A percentile compares a stretch with the other conserved stretches of the same genome.
These are phyloP conservation scores for Yamadazyma takamatsuzukensis DNA, from an alignment of 805 yeast species.

Conservation along the genomic window DNA sequence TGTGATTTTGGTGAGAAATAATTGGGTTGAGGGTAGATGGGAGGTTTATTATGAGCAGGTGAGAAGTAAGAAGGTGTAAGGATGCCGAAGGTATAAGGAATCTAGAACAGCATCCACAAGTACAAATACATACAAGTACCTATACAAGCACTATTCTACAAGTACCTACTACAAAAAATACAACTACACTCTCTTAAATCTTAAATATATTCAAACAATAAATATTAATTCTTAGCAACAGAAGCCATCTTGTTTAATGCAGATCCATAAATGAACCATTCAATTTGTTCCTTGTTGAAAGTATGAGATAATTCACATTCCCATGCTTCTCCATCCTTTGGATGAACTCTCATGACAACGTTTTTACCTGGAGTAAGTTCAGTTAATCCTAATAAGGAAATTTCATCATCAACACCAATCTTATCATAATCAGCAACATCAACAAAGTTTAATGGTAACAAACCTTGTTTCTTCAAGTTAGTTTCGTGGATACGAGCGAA, in stretches of 20 bases:
- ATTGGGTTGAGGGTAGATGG: slow-evolving; percentile 11
- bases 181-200: too few species aligned
- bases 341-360: slow-evolving; percentile 72
- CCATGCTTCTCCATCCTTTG: slow-evolving; percentile 79
- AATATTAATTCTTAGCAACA: slow-evolving; percentile 6
- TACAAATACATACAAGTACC: too few species aligned
- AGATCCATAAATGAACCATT: slow-evolving; percentile 98
- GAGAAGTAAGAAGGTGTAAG: not conserved
- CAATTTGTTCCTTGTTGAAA: slow-evolving; percentile 93
- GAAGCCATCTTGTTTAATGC: slow-evolving; percentile 94
- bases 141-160: too few species aligned
- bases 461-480: slow-evolving; percentile 99
- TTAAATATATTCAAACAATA: slow-evolving; percentile 3
- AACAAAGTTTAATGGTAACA: slow-evolving; percentile 92
- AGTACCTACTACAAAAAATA: too few species aligned
- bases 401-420: slow-evolving; percentile 85
- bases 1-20: slow-evolving; percentile 8
- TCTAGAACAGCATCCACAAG: not conserved
- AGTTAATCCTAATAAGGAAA: slow-evolving; percentile 81
- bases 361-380: slow-evolving; percentile 91
- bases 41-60: slow-evolving; percentile 9
- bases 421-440: slow-evolving; percentile 89
- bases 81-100: not conserved
- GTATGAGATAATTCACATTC: slow-evolving; percentile 91
- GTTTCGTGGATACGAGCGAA: slow-evolving; percentile 99